Evolutionary conservation across 495 filamentous ascomycete species (phyloP).

Genomic region (Cladorrhinum samala): DNA sequence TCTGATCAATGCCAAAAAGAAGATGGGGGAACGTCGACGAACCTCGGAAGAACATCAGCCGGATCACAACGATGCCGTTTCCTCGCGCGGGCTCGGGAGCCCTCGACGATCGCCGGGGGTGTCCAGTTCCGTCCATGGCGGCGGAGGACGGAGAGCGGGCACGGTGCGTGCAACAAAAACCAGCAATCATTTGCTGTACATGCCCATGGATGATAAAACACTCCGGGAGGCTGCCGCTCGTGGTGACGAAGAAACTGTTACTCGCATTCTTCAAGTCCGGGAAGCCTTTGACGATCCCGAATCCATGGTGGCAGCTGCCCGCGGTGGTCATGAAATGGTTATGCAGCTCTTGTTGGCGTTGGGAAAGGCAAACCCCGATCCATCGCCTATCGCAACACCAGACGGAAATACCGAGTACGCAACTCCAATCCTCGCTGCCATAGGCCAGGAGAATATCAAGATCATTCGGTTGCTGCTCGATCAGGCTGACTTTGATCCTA

Average conservation of each 20-base stretch:
- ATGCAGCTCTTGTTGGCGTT: conserved; percentile 80
- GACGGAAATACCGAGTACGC: conserved; percentile 48
- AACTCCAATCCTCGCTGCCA: conserved; percentile 90
- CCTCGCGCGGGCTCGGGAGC: conserved; percentile 65
- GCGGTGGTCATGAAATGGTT: conserved; percentile 82
- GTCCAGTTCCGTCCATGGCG: conserved; percentile 24
- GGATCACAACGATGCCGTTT: conserved; percentile 49
- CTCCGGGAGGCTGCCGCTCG: conserved; percentile 73
- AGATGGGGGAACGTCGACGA: conserved; percentile 44
- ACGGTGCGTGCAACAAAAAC: conserved; percentile 49
- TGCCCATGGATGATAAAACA: conserved; percentile 59
- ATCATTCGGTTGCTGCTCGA: conserved; percentile 75
- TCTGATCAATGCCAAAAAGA: conserved; percentile 49
- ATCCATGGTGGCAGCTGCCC: conserved; percentile 83
- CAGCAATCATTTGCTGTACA: conserved; percentile 48
- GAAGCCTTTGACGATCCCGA: conserved; percentile 66
- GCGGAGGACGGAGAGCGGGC: conserved; percentile 34
- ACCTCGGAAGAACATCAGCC: conserved; percentile 59
- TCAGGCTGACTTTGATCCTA: conserved; percentile 73
- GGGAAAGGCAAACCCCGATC: conserved; percentile 73
- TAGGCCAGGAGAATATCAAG: conserved; percentile 80
- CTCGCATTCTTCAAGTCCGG: conserved; percentile 71
- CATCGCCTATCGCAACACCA: conserved; percentile 47
- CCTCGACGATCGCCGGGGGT: conserved; percentile 57
- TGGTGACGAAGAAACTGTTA: conserved; percentile 75